These are phyloP conservation scores for Monilinia aucupariae DNA, from an alignment of 2,329 filamentous ascomycete species.

Conservation along the genomic window DNA sequence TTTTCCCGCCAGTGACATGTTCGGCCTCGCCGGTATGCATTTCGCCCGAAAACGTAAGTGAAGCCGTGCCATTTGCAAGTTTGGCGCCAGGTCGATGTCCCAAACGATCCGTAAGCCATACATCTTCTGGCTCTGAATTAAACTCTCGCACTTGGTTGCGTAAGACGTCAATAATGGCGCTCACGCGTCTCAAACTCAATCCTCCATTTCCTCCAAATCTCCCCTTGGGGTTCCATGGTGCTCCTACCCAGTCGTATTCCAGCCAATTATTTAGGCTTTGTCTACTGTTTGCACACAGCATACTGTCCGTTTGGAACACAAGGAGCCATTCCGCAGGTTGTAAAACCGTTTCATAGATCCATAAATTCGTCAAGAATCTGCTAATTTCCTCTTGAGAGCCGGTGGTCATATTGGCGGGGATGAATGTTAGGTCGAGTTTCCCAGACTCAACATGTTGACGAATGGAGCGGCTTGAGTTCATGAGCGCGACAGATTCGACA, in stretches of 20 bases:
- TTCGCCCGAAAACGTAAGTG: conserved; percentile 48
- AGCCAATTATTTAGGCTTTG: conserved; percentile 23
- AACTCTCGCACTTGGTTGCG: conserved; percentile 42
- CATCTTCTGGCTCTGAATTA: conserved; percentile 48
- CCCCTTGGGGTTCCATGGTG: conserved; percentile 33
- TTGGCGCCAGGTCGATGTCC: conserved; percentile 44
- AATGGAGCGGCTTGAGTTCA: conserved; percentile 45
- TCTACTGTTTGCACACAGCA: conserved; percentile 45
- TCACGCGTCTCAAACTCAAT: conserved; percentile 46
- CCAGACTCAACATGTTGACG: conserved; percentile 32
- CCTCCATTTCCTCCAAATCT: conserved; percentile 35
- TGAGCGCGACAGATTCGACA: conserved; percentile 39
- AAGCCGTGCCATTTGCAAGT: conserved; percentile 48
- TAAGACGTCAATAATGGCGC: conserved; percentile 48
- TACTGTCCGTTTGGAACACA: conserved; percentile 50
- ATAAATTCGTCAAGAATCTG: conserved; percentile 46
- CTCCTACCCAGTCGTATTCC: conserved; percentile 35
- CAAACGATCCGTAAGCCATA: conserved; percentile 50
- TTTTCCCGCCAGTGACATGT: conserved; percentile 24
- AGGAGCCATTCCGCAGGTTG: conserved; percentile 48
- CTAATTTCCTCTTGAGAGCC: conserved; percentile 46
- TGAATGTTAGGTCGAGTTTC: conserved; percentile 47
- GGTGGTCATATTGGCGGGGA: conserved; percentile 48
- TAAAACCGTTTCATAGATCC: conserved; percentile 46
- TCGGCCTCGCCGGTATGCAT: conserved; percentile 38